Evolutionary conservation across 345 rosid genomes (phyloP), one percentile per base, ranked within the genome.

Genomic region (Abelmoschus esculentus): DNA sequence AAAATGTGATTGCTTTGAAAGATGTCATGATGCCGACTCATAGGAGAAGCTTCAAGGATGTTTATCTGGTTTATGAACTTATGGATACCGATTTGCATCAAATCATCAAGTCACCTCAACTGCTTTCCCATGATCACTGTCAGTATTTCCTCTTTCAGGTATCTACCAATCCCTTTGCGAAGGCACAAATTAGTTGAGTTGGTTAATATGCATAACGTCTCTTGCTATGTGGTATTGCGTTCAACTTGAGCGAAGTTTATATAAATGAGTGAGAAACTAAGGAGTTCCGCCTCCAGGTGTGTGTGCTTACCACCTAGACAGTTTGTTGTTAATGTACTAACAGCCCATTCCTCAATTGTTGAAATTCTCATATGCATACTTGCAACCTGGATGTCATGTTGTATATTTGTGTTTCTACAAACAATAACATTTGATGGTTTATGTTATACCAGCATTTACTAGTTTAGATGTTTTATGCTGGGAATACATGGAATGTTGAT

Each of bases 1-100:
- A 87, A 32, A 92, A 92, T 67, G 96, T 90, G 68, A 92, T 92
- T 72, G 79, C 84, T 74, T 66, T 90, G 72, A 92, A 90, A 71
- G 96, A 92, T 69, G 87, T 92, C 5, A 92, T 90, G 98, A 80
- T 83, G 87, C 89, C 96, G 46, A 73, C 57, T 69, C 86, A 90
- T 17, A 80, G 80, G 69, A 82, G 69, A 62, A 92, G 84, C 79
- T 90, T 90, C 70, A 87, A 82, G 50, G 96, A 92, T 82, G 98
- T 92, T 11, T 90, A 90, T 80, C 81, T 92, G 53, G 98, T 92
- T 36, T 92, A 85, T 31, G 98, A 90, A 69, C 92, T 92, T 56
- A 89, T 89, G 93, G 96, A 87, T 66, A 87, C 93, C 0, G 93
- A 91, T 83, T 78, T 91, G 59, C 90, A 92, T 76, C 97, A 92